Percentiles rank a stretch among this genome's conserved stretches.
Conservation (phyloP, 345 rosid species). For the Sonneratia alba region DNA sequence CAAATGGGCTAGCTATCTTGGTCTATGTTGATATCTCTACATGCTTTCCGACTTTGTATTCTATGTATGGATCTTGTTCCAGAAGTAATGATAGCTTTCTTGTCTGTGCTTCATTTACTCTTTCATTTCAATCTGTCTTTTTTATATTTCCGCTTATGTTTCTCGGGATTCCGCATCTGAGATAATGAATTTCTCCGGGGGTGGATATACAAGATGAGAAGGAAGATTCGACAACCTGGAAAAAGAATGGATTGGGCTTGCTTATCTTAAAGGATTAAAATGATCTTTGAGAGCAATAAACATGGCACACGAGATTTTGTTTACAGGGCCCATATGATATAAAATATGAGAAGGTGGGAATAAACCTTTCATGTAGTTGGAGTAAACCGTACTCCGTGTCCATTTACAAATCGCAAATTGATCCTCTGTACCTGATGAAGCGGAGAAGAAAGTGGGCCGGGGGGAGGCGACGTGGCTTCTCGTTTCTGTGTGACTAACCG, state of each 20-base stretch:
- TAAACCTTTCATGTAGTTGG: too few relatives aligned
- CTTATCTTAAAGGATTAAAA: neutral
- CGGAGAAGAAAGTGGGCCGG: too few relatives aligned
- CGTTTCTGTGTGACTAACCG: too few relatives aligned
- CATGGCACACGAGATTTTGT: neutral
- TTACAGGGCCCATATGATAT: neutral
- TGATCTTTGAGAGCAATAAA: neutral
- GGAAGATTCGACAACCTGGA: neutral
- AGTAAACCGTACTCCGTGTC: too few relatives aligned
- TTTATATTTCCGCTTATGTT: neutral
- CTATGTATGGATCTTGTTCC: conserved; percentile 20
- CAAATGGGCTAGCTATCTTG: conserved; percentile 15
- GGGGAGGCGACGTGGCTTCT: too few relatives aligned
- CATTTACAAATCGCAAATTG: too few relatives aligned
- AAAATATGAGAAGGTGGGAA: neutral
- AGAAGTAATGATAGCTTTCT: conserved; percentile 32
- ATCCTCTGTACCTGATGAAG: too few relatives aligned
- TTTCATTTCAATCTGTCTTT: neutral
- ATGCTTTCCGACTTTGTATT: conserved; percentile 29
- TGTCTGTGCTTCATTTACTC: neutral
- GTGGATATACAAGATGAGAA: neutral
- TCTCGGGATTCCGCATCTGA: neutral
- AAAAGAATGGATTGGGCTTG: neutral
- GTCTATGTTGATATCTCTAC: conserved; percentile 26
- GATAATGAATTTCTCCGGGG: neutral